A percentile compares a stretch with the other conserved stretches of the same genome.
Evolutionary conservation across 2,329 filamentous ascomycete genomes (phyloP).

Genomic region (Lachnum nothofagi): DNA sequence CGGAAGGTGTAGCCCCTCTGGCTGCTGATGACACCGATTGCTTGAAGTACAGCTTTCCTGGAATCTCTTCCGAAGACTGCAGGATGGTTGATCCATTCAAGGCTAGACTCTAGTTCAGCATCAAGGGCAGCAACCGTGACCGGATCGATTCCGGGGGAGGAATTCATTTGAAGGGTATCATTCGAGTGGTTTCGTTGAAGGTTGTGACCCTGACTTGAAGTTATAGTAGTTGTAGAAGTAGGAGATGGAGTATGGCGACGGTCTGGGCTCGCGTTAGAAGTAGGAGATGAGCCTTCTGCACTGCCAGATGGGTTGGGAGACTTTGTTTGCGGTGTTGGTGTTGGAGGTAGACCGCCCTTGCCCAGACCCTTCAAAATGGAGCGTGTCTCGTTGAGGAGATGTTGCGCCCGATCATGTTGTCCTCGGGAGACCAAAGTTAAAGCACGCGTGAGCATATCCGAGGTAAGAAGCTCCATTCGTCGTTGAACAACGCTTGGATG

Average conservation of each 20-base stretch:
- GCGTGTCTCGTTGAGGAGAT: conserved; percentile 85
- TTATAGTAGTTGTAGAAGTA: conserved; percentile 34
- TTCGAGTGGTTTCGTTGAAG: conserved; percentile 50
- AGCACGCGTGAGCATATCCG: conserved; percentile 92
- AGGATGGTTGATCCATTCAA: conserved; percentile 98
- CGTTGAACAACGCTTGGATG: conserved; percentile 93
- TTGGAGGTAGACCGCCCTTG: conserved; percentile 87
- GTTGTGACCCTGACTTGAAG: conserved; percentile 30
- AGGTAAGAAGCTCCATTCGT: conserved; percentile 94
- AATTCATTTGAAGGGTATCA: conserved; percentile 44
- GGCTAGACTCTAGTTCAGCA: conserved; percentile 77
- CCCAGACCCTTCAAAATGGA: conserved; percentile 93
- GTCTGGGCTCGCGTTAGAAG: conserved; percentile 28
- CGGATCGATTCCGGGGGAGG: conserved; percentile 72
- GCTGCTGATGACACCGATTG: conserved; percentile 92
- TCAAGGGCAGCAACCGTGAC: conserved; percentile 81
- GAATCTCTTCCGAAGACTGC: conserved; percentile 91
- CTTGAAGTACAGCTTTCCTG: conserved; percentile 90
- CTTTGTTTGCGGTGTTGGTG: conserved; percentile 51
- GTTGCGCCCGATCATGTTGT: conserved; percentile 89
- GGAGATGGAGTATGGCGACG: conserved; percentile 40
- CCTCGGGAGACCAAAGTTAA: conserved; percentile 84
- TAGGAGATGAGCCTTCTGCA: conserved; percentile 24
- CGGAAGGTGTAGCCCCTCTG: conserved; percentile 92
- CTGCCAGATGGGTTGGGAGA: conserved; percentile 14